Evolutionary conservation across 106 monocot genomes (phyloP).

Genomic region (Posidonia australis): DNA sequence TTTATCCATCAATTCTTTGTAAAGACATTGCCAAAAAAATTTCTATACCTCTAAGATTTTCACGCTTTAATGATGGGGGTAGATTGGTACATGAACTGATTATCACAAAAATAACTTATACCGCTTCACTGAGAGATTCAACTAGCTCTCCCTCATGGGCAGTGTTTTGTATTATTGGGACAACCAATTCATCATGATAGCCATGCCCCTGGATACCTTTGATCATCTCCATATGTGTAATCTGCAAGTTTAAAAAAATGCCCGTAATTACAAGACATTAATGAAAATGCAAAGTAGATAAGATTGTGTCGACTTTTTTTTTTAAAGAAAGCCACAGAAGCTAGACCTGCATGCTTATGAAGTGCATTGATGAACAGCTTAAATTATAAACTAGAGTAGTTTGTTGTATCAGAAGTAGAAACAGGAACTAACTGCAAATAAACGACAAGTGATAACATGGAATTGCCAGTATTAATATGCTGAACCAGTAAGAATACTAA

Average conservation of each 20-base stretch:
- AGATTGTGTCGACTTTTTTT: too few species aligned
- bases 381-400: too few species aligned
- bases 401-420: too few species aligned
- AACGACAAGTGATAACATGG: too few species aligned
- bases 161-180: constrained; percentile 97
- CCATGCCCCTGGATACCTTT: constrained; percentile 97
- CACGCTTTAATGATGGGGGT: background rate
- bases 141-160: constrained; percentile 86
- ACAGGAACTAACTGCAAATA: too few species aligned
- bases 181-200: constrained; percentile 80
- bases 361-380: too few species aligned
- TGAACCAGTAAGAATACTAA: too few species aligned
- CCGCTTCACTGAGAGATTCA: constrained; percentile 80
- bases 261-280: background rate
- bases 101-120: constrained; percentile 17
- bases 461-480: too few species aligned
- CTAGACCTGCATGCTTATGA: too few species aligned
- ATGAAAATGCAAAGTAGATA: background rate
- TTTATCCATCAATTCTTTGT: background rate
- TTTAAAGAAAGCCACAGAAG: too few species aligned
- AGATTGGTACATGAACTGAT: background rate
- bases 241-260: constrained; percentile 30
- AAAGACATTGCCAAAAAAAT: background rate
- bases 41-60: background rate
- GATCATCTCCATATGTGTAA: constrained; percentile 99